Evolutionary conservation across 2,329 filamentous ascomycete species (phyloP), one percentile per base, ranked within the genome.

Genomic region (Cercospora janseana): DNA sequence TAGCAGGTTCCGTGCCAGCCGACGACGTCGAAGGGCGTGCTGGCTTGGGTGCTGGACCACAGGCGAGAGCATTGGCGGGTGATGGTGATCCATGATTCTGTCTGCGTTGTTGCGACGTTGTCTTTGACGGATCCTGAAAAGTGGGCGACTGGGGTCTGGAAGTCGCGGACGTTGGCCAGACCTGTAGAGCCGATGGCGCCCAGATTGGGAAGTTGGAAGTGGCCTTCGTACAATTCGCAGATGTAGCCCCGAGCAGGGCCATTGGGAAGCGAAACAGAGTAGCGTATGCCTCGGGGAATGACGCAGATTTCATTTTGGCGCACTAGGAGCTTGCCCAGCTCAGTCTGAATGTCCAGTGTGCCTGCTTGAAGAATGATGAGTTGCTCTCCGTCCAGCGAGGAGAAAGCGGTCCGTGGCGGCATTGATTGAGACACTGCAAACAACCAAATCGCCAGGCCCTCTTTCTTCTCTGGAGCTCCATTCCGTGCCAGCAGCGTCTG

Each of bases 341-440:
- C 83, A 2, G 83, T 86, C 61, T 83, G 81, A 40, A 86, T 81
- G 54, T 86, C 78, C 0, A 86, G 71, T 0, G 77, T 70, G 3
- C 83, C 83, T 54, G 81, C 75, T 51, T 86, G 82, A 0, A 78
- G 80, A 3, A 86, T 73, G 31, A 86, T 81, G 44, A 86, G 69
- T 54, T 81, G 77, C 60, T 86, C 82, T n/a, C 83, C 83, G 49
- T 86, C 83, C 0, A 88, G 83, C 2, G 86, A 90, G 74, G 91
- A 93, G 66, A 89, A 92, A 0, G 87, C 87, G 38, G 84, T 77
- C 28, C 79, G 78, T 13, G 76, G 71, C 31, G 75, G 74, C 89
- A 95, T 94, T 63, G 83, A 81, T 65, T 79, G 82, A n/a, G 86
- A 86, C 0, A 85, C 86, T 1, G 85, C 83, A 63, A 87, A 94